Base-by-base conservation (phyloP, 225 moss, liverwort and hornwort species). In the Antitrichia curtipendula region DNA sequence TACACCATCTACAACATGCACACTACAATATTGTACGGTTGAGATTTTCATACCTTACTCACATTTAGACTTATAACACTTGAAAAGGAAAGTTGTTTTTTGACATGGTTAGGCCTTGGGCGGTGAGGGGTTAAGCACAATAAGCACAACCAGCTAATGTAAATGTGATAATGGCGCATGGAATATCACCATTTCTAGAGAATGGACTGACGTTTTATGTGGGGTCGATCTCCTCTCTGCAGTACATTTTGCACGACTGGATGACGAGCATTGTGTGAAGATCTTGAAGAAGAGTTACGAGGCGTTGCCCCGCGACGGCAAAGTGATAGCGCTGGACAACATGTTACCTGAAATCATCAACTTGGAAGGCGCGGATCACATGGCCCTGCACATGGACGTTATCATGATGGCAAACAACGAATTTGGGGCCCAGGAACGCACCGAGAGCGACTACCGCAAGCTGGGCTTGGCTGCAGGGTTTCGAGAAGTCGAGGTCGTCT, bases 221-320 rank as follows among this genome's bases (percentile, higher is more conserved):
- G 6, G 10, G 10, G 12, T 24, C 13, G 69, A 40, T 40, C 23
- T 40, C 69, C 40, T 69, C 31, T 77, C 28, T 57, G 28, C 70
- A 92, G 91, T 56, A 82, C 62, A 88, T 89, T 40, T 69, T 91
- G 75, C 92, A 89, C 17, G 88, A 92, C 40, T 91, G 91, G 64
- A 89, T 25, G 91, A 92, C 38, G 83, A 92, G 74, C 60, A 36
- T 13, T 91, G 89, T 68, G 17, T 91, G 60, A 75, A 87, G 80
- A 69, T 92, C 54, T 79, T 92, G 85, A 89, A 61, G 66, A 92
- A 89, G 20, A 89, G 92, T 58, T 57, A 70, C 54, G 12, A 60
- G 31, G 91, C 86, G 1, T 22, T 89, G 49, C 89, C 91, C 1
- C 13, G 53, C 0, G 2, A 78, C 6, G 92, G 92, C 77, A 92